Conservation (phyloP, 768 basidiomycete genomes). For the Trametes elegans region DNA sequence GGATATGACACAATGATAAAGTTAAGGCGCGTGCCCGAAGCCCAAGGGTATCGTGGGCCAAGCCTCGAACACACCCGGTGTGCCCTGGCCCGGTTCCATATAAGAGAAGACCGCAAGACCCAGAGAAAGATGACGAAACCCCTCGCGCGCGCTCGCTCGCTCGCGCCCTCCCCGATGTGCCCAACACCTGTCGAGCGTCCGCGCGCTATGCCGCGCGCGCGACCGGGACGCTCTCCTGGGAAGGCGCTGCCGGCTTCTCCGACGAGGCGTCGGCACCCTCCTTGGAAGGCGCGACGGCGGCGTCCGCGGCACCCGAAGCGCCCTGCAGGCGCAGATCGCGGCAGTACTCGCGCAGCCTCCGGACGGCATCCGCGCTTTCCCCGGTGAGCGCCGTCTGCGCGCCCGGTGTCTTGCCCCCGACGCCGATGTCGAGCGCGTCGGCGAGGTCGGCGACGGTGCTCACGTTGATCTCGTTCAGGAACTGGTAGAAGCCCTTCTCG, state of each 20-base stretch:
- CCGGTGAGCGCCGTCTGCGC: constrained; percentile 25
- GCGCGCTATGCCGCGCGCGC: neutral
- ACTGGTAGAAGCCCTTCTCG: constrained; percentile 46
- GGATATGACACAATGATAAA: constrained; percentile 12
- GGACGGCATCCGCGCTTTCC: constrained; percentile 44
- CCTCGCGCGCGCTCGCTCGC: neutral
- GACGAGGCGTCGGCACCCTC: constrained; percentile 1
- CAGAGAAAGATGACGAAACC: neutral
- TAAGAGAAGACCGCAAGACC: constrained; percentile 4
- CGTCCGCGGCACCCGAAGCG: neutral
- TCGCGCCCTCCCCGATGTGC: too few species aligned
- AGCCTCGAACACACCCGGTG: constrained; percentile 3
- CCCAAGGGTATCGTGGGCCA: constrained; percentile 14
- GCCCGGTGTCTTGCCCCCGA: constrained; percentile 4
- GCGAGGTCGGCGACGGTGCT: constrained; percentile 37
- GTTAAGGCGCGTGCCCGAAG: constrained; percentile 4
- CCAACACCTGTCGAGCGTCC: too few species aligned
- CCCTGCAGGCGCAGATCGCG: constrained; percentile 41
- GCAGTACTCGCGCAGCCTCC: constrained; percentile 49
- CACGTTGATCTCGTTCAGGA: constrained; percentile 49
- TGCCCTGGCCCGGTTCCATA: neutral
- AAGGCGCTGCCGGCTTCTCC: constrained; percentile 9
- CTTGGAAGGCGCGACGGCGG: neutral
- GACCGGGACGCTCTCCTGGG: neutral
- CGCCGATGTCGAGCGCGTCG: constrained; percentile 28